Evolutionary conservation across 2,329 filamentous ascomycete genomes (phyloP).

Genomic region (Pestalotiopsis sp.): DNA sequence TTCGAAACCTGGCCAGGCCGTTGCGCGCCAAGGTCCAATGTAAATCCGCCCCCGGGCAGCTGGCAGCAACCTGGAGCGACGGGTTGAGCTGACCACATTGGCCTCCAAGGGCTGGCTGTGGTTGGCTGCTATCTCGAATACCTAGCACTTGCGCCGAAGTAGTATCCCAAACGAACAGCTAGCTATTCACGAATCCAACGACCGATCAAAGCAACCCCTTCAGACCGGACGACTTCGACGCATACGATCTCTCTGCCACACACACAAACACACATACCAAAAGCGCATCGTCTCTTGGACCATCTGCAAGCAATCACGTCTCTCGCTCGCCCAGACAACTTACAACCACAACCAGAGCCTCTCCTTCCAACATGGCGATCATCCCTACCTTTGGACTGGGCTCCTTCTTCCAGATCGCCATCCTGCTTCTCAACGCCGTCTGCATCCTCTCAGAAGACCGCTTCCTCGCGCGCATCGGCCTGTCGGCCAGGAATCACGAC

Average conservation of each 20-base stretch:
- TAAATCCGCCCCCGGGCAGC: slow-evolving; percentile 11
- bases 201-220: not conserved
- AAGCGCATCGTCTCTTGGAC: not conserved
- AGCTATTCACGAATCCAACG: not conserved
- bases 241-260: not conserved
- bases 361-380: slow-evolving; percentile 64
- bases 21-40: not conserved
- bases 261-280: not conserved
- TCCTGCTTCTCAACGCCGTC: slow-evolving; percentile 92
- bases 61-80: not conserved
- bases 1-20: not conserved
- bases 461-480: slow-evolving; percentile 88
- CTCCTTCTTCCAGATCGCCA: slow-evolving; percentile 37
- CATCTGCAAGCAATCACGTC: not conserved
- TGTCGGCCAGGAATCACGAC: slow-evolving; percentile 71
- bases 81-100: not conserved
- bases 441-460: slow-evolving; percentile 93
- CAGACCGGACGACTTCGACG: not conserved
- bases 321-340: not conserved
- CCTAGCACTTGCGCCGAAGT: not conserved
- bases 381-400: slow-evolving; percentile 75
- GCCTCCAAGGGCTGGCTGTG: not conserved
- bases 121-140: not conserved
- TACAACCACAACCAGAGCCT: slow-evolving; percentile 2
- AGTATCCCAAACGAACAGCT: not conserved